Evolutionary conservation across 345 rosid species (phyloP).

Genomic region (Lagerstroemia speciosa): DNA sequence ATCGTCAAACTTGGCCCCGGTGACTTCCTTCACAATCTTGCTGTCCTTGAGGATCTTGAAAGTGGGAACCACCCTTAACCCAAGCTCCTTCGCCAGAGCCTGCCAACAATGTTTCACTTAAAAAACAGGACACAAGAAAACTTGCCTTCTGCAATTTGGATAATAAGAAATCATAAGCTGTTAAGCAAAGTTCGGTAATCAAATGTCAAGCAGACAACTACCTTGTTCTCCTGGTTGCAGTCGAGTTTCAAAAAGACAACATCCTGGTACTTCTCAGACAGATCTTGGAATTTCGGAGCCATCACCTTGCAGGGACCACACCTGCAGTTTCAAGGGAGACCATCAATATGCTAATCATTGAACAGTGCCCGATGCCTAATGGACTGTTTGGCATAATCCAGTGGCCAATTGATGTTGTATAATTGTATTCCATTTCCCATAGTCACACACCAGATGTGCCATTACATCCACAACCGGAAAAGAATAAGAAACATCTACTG

Average conservation of each 20-base stretch:
- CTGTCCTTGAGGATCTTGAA: slow-evolving; percentile 73
- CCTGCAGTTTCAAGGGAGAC: slow-evolving; percentile 22
- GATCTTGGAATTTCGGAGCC: slow-evolving; percentile 66
- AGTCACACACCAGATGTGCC: too few relatives aligned
- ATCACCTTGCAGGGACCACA: slow-evolving; percentile 95
- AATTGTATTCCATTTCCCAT: too few relatives aligned
- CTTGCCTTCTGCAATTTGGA: background rate
- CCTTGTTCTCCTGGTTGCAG: slow-evolving; percentile 89
- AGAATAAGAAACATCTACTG: too few relatives aligned
- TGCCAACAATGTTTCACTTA: slow-evolving; percentile 16
- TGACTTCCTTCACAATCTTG: slow-evolving; percentile 66
- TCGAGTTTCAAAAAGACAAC: slow-evolving; percentile 86
- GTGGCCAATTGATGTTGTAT: too few relatives aligned
- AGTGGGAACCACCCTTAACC: slow-evolving; percentile 75
- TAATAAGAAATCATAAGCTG: background rate
- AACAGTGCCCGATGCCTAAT: background rate
- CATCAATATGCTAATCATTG: background rate
- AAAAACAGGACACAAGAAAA: background rate
- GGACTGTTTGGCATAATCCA: too few relatives aligned
- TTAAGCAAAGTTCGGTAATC: background rate
- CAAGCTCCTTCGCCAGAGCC: slow-evolving; percentile 89
- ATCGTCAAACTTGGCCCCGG: slow-evolving; percentile 71
- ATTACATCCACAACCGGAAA: too few relatives aligned
- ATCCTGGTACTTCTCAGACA: slow-evolving; percentile 63
- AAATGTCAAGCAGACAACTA: slow-evolving; percentile 5